Conservation (phyloP, 768 basidiomycete genomes). For the Suillus placidus region DNA sequence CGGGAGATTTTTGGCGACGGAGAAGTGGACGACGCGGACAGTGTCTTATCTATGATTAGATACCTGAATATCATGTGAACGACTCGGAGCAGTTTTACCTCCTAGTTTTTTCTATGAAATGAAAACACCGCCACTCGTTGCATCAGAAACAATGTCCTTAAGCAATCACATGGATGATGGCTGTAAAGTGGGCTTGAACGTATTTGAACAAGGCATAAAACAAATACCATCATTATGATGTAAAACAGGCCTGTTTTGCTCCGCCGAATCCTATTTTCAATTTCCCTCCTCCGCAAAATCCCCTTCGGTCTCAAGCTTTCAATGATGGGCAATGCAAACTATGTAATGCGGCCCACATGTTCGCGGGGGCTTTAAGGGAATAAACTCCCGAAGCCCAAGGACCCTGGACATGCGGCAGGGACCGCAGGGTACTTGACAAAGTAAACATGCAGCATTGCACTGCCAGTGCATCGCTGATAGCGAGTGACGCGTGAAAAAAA, state of each 20-base stretch:
- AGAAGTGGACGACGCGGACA: background rate
- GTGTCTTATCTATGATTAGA: background rate
- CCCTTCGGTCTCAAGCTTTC: background rate
- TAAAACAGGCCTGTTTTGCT: background rate
- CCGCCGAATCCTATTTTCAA: background rate
- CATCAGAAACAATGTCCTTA: background rate
- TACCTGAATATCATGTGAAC: background rate
- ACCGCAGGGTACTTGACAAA: too few species aligned
- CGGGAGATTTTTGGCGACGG: slow-evolving; percentile 1
- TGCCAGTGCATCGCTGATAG: background rate
- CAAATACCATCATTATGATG: background rate
- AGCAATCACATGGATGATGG: background rate
- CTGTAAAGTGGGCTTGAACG: background rate
- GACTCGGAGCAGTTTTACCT: background rate
- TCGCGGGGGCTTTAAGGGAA: background rate
- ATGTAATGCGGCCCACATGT: background rate
- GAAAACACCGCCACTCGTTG: background rate
- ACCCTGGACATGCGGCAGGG: background rate
- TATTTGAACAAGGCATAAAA: background rate
- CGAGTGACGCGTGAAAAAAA: too few species aligned
- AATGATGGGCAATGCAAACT: background rate
- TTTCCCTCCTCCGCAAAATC: background rate
- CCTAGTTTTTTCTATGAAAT: background rate
- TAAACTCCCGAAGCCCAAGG: background rate
- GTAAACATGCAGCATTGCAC: background rate